phyloP scores from a whole-genome alignment of 2,329 filamentous ascomycete species.

The Verticillium zaregamsianum region DNA sequence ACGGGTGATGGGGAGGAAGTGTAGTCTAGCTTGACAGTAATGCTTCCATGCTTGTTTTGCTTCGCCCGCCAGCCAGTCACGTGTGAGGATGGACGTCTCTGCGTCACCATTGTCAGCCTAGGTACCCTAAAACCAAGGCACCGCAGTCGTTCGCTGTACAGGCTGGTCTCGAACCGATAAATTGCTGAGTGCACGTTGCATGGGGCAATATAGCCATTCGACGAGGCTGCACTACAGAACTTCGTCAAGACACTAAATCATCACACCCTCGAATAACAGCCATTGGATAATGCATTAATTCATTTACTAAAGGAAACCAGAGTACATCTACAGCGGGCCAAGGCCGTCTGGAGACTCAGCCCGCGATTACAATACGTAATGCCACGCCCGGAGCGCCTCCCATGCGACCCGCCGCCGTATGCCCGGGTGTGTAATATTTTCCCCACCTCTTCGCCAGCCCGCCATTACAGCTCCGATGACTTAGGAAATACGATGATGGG shows the following conservation, averaged over 20 bases:
- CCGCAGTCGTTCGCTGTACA: too few relatives aligned
- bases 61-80: background rate
- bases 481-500: background rate
- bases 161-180: too few relatives aligned
- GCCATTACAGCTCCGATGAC: constrained; percentile 1
- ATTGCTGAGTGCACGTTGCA: too few relatives aligned
- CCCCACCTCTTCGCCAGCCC: background rate
- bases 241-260: background rate
- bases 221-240: too few relatives aligned
- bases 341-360: background rate
- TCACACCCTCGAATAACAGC: background rate
- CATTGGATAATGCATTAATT: background rate
- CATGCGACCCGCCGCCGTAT: background rate
- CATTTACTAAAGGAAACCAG: background rate
- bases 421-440: background rate
- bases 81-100: background rate
- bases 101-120: background rate
- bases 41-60: constrained; percentile 13
- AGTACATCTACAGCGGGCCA: background rate
- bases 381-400: background rate
- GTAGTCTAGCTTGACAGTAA: constrained; percentile 34
- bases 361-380: background rate
- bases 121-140: too few relatives aligned
- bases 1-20: constrained; percentile 36
- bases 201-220: too few relatives aligned